phyloP scores from a whole-genome alignment of 2,329 filamentous ascomycete species.

The Tolypocladium capitatum region DNA sequence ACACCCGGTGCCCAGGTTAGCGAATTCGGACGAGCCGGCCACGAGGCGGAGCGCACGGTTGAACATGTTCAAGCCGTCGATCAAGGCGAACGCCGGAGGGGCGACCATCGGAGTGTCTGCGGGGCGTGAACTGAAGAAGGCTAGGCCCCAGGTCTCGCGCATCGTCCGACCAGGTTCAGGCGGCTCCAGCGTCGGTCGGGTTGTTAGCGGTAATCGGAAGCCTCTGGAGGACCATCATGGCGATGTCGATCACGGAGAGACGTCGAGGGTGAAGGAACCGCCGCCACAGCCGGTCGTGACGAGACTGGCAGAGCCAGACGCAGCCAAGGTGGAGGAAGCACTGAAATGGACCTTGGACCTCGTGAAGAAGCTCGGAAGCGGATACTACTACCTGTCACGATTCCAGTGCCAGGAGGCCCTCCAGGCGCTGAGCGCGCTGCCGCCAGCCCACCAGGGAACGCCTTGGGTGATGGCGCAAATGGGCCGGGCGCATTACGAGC shows the following conservation, averaged over 20 bases:
- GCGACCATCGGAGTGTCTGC: constrained; percentile 45
- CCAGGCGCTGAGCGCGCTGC: constrained; percentile 57
- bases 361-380: constrained; percentile 67
- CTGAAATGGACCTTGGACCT: constrained; percentile 66
- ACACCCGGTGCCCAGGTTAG: constrained; percentile 45
- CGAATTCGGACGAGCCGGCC: constrained; percentile 44
- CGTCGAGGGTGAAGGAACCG: constrained; percentile 29
- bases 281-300: constrained; percentile 21
- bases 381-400: constrained; percentile 63
- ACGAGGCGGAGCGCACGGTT: constrained; percentile 59
- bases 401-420: constrained; percentile 72
- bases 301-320: constrained; percentile 36
- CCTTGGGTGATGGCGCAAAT: constrained; percentile 89
- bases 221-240: constrained; percentile 46
- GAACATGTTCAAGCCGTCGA: constrained; percentile 54
- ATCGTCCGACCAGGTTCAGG: constrained; percentile 53
- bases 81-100: constrained; percentile 47
- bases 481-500: constrained; percentile 83
- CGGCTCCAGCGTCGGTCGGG: constrained; percentile 62
- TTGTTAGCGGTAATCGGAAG: constrained; percentile 84
- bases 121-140: constrained; percentile 65
- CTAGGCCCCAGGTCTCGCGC: constrained; percentile 57
- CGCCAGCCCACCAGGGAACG: constrained; percentile 67
- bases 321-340: constrained; percentile 58
- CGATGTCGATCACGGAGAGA: constrained; percentile 58